Evolutionary conservation across 2,329 filamentous ascomycete genomes (phyloP).

Genomic region (Diplodia seriata): DNA sequence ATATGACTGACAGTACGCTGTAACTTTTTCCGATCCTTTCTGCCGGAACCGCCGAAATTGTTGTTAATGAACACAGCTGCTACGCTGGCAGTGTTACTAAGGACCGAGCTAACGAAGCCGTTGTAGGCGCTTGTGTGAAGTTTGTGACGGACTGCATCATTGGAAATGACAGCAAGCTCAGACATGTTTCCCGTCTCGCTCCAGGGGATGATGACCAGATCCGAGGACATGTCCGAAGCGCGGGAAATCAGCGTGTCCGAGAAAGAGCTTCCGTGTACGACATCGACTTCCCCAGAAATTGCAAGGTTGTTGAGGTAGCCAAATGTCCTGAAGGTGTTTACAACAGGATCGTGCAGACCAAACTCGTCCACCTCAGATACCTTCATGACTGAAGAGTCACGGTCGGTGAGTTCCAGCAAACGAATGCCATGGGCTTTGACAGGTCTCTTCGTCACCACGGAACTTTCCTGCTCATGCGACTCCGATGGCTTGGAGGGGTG

Average conservation of each 20-base stretch:
- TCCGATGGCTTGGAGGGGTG: slow-evolving; percentile 44
- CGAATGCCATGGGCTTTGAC: slow-evolving; percentile 84
- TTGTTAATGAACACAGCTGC: slow-evolving; percentile 83
- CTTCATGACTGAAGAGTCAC: slow-evolving; percentile 94
- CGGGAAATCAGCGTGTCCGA: slow-evolving; percentile 77
- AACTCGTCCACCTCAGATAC: slow-evolving; percentile 81
- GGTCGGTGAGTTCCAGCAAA: slow-evolving; percentile 85
- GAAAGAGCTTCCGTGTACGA: slow-evolving; percentile 79
- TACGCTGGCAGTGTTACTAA: slow-evolving; percentile 69
- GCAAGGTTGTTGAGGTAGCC: slow-evolving; percentile 83
- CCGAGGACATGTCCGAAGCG: slow-evolving; percentile 60
- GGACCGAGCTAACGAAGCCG: slow-evolving; percentile 72
- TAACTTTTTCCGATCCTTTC: slow-evolving; percentile 37
- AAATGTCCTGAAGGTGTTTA: slow-evolving; percentile 90
- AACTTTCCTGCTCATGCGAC: slow-evolving; percentile 12
- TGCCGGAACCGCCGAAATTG: slow-evolving; percentile 61
- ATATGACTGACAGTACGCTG: slow-evolving; percentile 29
- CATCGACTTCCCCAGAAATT: slow-evolving; percentile 79
- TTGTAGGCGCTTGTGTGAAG: slow-evolving; percentile 71
- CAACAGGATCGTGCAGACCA: slow-evolving; percentile 73
- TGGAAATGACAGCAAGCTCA: slow-evolving; percentile 63
- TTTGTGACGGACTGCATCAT: slow-evolving; percentile 62
- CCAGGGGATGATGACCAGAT: slow-evolving; percentile 86
- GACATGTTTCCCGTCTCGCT: slow-evolving; percentile 78
- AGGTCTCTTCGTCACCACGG: slow-evolving; percentile 51